Percentiles rank a stretch among this genome's conserved stretches.
Conservation (phyloP, 306 rosid species). For the Dalbergia oliveri region DNA sequence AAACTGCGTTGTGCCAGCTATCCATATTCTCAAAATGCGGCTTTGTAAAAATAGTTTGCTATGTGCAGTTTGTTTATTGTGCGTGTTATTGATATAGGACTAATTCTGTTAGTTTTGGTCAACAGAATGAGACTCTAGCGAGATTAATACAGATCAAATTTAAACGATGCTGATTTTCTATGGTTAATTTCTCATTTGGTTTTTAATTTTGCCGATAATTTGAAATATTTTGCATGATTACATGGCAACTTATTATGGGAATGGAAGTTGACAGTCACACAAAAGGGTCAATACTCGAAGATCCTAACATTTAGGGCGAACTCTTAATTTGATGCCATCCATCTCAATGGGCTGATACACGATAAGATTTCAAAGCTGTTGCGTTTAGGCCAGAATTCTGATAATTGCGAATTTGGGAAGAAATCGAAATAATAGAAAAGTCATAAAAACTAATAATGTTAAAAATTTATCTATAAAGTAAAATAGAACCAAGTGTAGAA, state of each 20-base stretch:
- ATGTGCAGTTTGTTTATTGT: not conserved
- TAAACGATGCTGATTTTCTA: not conserved
- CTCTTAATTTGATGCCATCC: not conserved
- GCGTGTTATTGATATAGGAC: not conserved
- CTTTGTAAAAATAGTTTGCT: slow-evolving; percentile 11
- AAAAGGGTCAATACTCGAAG: not conserved
- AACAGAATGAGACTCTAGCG: not conserved
- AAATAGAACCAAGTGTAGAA: too few relatives aligned
- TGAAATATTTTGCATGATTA: not conserved
- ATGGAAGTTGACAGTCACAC: not conserved
- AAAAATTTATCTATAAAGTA: too few relatives aligned
- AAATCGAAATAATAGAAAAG: too few relatives aligned
- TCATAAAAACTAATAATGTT: too few relatives aligned
- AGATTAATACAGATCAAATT: not conserved
- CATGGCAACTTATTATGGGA: not conserved
- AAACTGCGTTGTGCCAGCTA: slow-evolving; percentile 32
- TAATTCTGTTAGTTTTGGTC: slow-evolving; percentile 11
- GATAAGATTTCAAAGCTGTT: not conserved
- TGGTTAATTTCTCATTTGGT: not conserved
- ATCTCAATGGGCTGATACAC: not conserved
- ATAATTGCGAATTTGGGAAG: too few relatives aligned
- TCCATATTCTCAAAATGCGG: slow-evolving; percentile 9
- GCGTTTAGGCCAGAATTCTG: not conserved
- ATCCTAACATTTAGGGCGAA: slow-evolving; percentile 19
- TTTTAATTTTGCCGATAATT: not conserved